Percentiles rank a stretch among this genome's conserved stretches.
Conservation (phyloP, 441 rosid species). For the Jatropha multifida region DNA sequence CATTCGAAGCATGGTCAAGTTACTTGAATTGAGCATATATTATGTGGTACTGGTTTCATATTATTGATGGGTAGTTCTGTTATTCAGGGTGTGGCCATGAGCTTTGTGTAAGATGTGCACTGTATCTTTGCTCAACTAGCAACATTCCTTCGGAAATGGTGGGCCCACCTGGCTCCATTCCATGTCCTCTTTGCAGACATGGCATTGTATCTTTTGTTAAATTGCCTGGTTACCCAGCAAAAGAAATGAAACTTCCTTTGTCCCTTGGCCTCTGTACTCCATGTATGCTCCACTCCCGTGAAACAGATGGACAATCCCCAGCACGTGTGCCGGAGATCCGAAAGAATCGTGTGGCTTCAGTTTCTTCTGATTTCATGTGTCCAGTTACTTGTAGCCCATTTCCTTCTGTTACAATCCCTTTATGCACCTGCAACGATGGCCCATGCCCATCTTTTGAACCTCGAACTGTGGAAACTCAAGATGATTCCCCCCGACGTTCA, state of each 20-base stretch:
- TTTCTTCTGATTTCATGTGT: slow-evolving; percentile 82
- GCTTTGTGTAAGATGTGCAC: slow-evolving; percentile 88
- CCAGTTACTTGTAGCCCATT: slow-evolving; percentile 94
- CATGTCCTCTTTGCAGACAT: slow-evolving; percentile 94
- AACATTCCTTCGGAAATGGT: slow-evolving; percentile 60
- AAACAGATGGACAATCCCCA: slow-evolving; percentile 53
- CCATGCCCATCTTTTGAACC: slow-evolving; percentile 83
- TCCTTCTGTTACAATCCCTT: slow-evolving; percentile 79
- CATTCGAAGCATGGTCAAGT: not conserved
- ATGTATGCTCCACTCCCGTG: slow-evolving; percentile 80
- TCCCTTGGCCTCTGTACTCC: slow-evolving; percentile 92
- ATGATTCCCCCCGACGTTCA: slow-evolving; percentile 45
- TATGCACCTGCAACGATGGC: slow-evolving; percentile 84
- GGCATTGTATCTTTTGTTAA: slow-evolving; percentile 75
- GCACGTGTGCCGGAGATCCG: slow-evolving; percentile 52
- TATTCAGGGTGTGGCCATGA: slow-evolving; percentile 84
- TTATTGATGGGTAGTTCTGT: not conserved
- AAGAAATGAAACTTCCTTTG: slow-evolving; percentile 60
- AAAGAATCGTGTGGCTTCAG: slow-evolving; percentile 66
- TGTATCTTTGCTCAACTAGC: slow-evolving; percentile 89
- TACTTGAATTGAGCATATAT: not conserved
- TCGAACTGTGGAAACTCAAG: slow-evolving; percentile 44
- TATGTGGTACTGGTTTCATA: not conserved
- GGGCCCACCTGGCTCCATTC: slow-evolving; percentile 79
- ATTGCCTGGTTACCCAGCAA: slow-evolving; percentile 63